Percentiles rank a stretch among this genome's conserved stretches.
These are phyloP conservation scores for Lactuca saligna DNA, from an alignment of 129 eudicot genomes.

Conservation along the genomic window DNA sequence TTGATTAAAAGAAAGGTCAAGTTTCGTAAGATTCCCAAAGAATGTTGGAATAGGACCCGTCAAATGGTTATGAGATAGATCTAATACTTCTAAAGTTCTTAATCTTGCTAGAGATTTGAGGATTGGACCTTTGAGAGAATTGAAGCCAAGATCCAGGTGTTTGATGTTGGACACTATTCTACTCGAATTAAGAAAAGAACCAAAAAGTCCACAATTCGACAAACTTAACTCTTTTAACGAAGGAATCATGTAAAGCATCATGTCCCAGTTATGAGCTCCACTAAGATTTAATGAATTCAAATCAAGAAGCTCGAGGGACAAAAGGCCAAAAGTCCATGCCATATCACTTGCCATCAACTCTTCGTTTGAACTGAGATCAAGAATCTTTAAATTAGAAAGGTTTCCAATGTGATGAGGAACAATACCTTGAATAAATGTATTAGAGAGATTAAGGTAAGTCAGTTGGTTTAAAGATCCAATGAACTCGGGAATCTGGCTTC, in stretches of 20 bases:
- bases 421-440: neutral
- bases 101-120: constrained; percentile 19
- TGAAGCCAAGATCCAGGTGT: constrained; percentile 18
- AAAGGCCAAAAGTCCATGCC: too few relatives aligned
- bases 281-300: constrained; percentile 11
- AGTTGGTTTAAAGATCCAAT: neutral
- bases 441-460: neutral
- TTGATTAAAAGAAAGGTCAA: too few relatives aligned
- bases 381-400: too few relatives aligned
- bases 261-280: neutral
- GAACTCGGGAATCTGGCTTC: neutral
- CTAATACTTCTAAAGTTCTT: constrained; percentile 15
- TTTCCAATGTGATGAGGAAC: neutral
- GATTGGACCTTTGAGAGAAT: neutral
- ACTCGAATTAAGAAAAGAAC: constrained; percentile 20
- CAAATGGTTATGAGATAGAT: neutral
- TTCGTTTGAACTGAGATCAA: too few relatives aligned
- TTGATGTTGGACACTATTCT: constrained; percentile 14
- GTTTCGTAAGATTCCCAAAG: too few relatives aligned
- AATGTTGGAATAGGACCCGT: too few relatives aligned
- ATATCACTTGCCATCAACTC: too few relatives aligned
- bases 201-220: constrained; percentile 15
- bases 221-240: neutral
- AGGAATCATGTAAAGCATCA: constrained; percentile 3
- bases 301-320: neutral